Evolutionary conservation across 2,329 filamentous ascomycete genomes (phyloP).

Genomic region (Chalaropsis ovoidea): DNA sequence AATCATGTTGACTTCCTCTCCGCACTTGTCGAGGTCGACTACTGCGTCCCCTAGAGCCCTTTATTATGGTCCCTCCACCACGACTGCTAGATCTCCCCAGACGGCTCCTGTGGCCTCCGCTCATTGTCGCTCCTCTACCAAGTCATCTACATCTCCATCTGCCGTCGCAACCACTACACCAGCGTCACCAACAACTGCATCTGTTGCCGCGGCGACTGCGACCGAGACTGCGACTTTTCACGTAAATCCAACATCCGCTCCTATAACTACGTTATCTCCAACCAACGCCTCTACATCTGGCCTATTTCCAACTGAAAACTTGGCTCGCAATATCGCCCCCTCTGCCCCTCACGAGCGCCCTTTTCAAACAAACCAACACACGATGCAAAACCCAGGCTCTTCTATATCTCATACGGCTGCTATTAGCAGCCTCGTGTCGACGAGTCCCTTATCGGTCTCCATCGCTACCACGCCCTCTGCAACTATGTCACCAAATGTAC

Average conservation of each 20-base stretch:
- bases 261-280: background rate
- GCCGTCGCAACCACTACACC: background rate
- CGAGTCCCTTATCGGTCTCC: slow-evolving; percentile 8
- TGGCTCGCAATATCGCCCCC: background rate
- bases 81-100: slow-evolving; percentile 22
- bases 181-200: background rate
- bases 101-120: slow-evolving; percentile 14
- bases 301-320: background rate
- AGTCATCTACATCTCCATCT: slow-evolving; percentile 18
- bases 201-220: background rate
- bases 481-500: slow-evolving; percentile 11
- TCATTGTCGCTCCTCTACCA: slow-evolving; percentile 21
- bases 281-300: background rate
- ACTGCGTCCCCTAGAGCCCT: slow-evolving; percentile 22
- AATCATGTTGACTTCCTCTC: slow-evolving; percentile 26
- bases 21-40: slow-evolving; percentile 23
- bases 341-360: background rate
- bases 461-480: slow-evolving; percentile 6
- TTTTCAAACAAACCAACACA: background rate
- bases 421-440: background rate
- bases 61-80: slow-evolving; percentile 23
- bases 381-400: background rate
- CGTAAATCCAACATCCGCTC: background rate
- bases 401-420: slow-evolving; percentile 2
- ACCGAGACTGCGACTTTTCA: background rate